Base-by-base conservation (phyloP, 176 grass and related monocot genomes). In the Ananas comosus region DNA sequence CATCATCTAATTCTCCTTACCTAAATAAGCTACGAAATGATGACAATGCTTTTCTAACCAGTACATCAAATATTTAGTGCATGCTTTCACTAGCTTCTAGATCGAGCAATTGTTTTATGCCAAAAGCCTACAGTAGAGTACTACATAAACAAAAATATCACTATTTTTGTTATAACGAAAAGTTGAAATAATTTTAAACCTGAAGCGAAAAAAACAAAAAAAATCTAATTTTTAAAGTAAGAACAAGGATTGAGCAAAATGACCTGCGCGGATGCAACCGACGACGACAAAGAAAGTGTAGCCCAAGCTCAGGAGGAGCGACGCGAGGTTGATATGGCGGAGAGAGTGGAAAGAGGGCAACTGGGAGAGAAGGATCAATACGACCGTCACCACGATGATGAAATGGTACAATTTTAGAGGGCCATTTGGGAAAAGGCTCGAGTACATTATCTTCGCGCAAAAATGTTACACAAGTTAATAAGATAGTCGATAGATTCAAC, bases 271-370 rank as follows among this genome's bases (percentile, higher is more conserved):
- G 64, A 92, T 85, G 80, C 86, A 92, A 81, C 81, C 89, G 27
- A 82, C 65, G 66, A 87, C 75, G 0, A 97, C 83, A 51, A 97
- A 89, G 56, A 80, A 72, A 27, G 84, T 87, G 81, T 97, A 97
- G 11, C 81, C 83, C 79, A 92, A 69, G 81, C 86, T 83, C 53
- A 97, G 79, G 42, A 97, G 19, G 19, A 97, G 77, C 0, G 93
- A 97, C n/a, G 52, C 84, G 17, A 97, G 83, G 79, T 97, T 97
- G 81, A 97, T 92, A 74, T 97, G 77, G 56, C 93, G 89, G 24
- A 97, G 71, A 2, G 93, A 97, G 69, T 97, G 89, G 70, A 97
- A 97, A 10, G 93, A 97, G 9, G 93, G 93, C 66, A 97, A 48
- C 72, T 97, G 93, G 14, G 93, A 92, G 19, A 97, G 89, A 51